Percentiles rank a stretch among this genome's conserved stretches.
phyloP scores from a whole-genome alignment of 2,329 filamentous ascomycete genomes.

The Capronia coronata region DNA sequence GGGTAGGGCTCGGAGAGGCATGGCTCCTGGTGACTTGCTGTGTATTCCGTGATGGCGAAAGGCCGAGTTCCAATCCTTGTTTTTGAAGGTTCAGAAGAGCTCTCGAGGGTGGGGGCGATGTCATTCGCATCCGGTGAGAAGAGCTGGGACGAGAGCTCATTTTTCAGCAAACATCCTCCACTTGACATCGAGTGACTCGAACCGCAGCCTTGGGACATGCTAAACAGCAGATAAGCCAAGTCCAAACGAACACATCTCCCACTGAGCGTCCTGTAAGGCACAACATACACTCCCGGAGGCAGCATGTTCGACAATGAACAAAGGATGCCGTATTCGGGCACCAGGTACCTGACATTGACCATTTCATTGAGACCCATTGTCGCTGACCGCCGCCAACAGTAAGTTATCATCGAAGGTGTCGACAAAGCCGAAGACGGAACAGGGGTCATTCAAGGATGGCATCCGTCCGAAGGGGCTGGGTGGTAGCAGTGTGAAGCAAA shows the following conservation, averaged over 20 bases:
- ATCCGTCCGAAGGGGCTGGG: too few species aligned
- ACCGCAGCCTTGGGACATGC: neutral
- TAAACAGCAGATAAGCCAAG: neutral
- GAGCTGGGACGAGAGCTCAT: conserved; percentile 16
- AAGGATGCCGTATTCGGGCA: conserved; percentile 14
- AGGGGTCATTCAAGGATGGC: too few species aligned
- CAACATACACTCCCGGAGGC: neutral
- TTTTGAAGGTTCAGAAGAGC: conserved; percentile 24
- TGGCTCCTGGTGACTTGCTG: conserved; percentile 10
- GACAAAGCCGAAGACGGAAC: neutral
- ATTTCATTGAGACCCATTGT: conserved; percentile 7
- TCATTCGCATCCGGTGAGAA: conserved; percentile 9
- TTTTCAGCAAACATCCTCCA: neutral
- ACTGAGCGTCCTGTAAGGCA: neutral
- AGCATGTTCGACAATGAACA: conserved; percentile 6
- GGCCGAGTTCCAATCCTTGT: conserved; percentile 21
- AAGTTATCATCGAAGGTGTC: too few species aligned
- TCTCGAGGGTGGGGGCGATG: conserved; percentile 22
- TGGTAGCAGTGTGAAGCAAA: neutral
- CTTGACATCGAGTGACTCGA: neutral
- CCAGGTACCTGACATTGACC: neutral
- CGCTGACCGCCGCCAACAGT: neutral
- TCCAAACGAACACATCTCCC: neutral
- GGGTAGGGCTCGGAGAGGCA: conserved; percentile 16
- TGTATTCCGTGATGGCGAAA: conserved; percentile 8